phyloP scores from a whole-genome alignment of 768 basidiomycete genomes.

The Tylopilus sp. region DNA sequence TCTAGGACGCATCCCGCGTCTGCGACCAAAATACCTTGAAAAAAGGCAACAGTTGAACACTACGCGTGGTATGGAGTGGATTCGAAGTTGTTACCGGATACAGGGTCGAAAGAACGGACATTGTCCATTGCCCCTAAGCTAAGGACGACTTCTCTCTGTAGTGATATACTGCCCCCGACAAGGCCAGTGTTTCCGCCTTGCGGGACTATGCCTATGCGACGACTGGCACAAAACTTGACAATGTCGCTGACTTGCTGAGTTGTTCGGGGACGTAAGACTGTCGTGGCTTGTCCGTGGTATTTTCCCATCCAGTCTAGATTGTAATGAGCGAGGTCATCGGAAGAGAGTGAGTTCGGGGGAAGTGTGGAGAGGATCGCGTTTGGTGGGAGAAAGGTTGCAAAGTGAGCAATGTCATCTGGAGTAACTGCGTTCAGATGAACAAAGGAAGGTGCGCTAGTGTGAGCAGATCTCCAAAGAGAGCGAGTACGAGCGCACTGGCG shows the following conservation, averaged over 20 bases:
- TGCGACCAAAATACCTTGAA: constrained; percentile 77
- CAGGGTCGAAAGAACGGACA: constrained; percentile 78
- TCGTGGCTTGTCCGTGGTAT: constrained; percentile 78
- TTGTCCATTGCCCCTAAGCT: constrained; percentile 79
- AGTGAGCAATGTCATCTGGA: constrained; percentile 59
- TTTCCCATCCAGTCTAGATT: constrained; percentile 98
- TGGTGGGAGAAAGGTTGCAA: constrained; percentile 59
- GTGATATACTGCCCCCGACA: constrained; percentile 91
- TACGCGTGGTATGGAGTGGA: constrained; percentile 1
- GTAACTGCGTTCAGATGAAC: constrained; percentile 47
- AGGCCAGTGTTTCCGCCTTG: constrained; percentile 99
- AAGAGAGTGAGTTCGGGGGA: constrained; percentile 41
- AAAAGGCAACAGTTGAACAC: constrained; percentile 1
- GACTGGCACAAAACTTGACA: constrained; percentile 80
- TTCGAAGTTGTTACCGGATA: constrained; percentile 55
- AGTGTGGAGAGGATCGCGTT: constrained; percentile 69
- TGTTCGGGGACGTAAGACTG: constrained; percentile 86
- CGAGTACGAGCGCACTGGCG: neutral
- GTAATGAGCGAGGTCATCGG: constrained; percentile 69
- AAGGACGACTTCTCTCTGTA: constrained; percentile 84
- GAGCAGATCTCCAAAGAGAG: constrained; percentile 15
- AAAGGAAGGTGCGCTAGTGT: constrained; percentile 18
- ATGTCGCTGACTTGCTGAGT: constrained; percentile 87
- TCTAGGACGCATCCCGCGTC: constrained; percentile 96
- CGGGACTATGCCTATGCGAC: constrained; percentile 86